phyloP scores from a whole-genome alignment of 2,329 filamentous ascomycete genomes.

The Furcasterigmium sp. region DNA sequence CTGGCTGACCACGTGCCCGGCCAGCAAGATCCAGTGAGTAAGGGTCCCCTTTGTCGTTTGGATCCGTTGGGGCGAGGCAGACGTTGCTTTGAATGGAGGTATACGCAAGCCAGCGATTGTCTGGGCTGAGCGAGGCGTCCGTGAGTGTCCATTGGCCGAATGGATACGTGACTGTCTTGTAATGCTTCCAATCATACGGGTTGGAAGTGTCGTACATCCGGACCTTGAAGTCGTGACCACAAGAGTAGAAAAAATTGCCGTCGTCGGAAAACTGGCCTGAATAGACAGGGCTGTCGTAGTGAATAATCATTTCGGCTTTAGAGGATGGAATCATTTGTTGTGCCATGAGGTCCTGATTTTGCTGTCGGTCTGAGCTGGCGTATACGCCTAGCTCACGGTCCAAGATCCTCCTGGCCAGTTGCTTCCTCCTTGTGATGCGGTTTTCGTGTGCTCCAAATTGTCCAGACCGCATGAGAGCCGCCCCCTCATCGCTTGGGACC shows the following conservation, averaged over 20 bases:
- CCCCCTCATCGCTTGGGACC: conserved; percentile 74
- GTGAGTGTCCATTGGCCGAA: conserved; percentile 94
- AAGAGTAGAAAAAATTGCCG: conserved; percentile 94
- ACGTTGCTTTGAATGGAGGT: conserved; percentile 82
- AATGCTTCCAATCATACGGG: conserved; percentile 91
- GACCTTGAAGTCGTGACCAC: conserved; percentile 87
- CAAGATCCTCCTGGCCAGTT: conserved; percentile 66
- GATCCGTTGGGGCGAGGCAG: conserved; percentile 82
- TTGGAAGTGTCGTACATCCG: conserved; percentile 98
- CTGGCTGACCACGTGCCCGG: conserved; percentile 17
- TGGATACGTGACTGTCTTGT: conserved; percentile 83
- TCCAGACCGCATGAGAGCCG: conserved; percentile 75
- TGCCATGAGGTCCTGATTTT: conserved; percentile 48
- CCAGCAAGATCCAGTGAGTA: conserved; percentile 70
- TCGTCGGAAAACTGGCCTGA: conserved; percentile 96
- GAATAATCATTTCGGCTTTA: conserved; percentile 78
- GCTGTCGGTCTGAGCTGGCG: conserved; percentile 49
- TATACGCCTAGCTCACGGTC: conserved; percentile 77
- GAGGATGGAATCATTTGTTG: conserved; percentile 73
- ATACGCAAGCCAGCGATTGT: conserved; percentile 89
- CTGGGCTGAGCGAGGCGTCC: conserved; percentile 83
- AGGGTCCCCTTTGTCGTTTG: conserved; percentile 73
- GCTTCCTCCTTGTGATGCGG: conserved; percentile 45
- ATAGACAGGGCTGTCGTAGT: conserved; percentile 82
- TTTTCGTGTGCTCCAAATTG: conserved; percentile 67